These are phyloP conservation scores for Botrytis byssoidea DNA, from an alignment of 2,329 filamentous ascomycete genomes.

Conservation along the genomic window DNA sequence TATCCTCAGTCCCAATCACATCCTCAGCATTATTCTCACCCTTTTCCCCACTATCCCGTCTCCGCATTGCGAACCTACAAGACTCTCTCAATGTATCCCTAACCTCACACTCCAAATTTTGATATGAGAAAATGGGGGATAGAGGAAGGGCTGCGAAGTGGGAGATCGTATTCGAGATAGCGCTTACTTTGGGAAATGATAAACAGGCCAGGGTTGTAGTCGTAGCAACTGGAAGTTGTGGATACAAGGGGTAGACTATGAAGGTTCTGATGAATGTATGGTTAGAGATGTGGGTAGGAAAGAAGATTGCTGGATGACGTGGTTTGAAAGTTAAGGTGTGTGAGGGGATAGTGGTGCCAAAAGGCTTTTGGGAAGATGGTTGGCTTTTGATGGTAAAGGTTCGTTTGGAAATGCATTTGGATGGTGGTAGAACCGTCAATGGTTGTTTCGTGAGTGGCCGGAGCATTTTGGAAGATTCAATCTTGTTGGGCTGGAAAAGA, in stretches of 20 bases:
- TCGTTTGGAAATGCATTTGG: background rate
- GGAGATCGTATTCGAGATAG: fast-evolving
- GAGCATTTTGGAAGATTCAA: background rate
- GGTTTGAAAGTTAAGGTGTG: background rate
- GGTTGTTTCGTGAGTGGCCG: background rate
- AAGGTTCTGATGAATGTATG: background rate
- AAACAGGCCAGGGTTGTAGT: background rate
- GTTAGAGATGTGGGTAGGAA: fast-evolving
- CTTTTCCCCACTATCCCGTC: background rate
- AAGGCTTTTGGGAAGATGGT: fast-evolving
- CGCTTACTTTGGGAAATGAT: background rate
- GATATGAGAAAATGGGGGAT: background rate
- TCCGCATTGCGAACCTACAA: background rate
- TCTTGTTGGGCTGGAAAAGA: background rate
- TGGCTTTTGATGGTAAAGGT: background rate
- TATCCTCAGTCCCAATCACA: background rate
- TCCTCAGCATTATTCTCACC: background rate
- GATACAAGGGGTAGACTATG: background rate
- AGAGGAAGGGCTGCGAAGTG: background rate
- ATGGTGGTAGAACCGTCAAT: background rate
- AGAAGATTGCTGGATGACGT: background rate
- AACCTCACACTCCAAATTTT: background rate
- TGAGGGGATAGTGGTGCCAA: fast-evolving
- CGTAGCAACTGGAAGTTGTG: background rate
- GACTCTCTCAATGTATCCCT: background rate